Percentiles rank a stretch among this genome's conserved stretches.
Conservation (phyloP, 345 rosid genomes). For the Eucalyptus cloeziana region DNA sequence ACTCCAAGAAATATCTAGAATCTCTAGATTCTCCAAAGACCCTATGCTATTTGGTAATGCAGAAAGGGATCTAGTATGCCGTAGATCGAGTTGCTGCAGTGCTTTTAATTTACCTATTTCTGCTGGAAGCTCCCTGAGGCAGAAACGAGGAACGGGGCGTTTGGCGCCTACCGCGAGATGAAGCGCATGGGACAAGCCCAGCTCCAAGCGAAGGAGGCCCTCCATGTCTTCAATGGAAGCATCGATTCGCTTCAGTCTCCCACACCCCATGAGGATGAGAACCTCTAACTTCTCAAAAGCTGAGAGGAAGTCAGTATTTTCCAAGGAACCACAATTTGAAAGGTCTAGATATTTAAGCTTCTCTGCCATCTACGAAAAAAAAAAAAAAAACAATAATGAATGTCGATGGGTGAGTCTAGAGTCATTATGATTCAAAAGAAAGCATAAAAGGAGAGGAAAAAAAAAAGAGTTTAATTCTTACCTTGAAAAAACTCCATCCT, state of each 20-base stretch:
- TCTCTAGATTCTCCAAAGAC: neutral
- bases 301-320: neutral
- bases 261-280: fast-evolving
- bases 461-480: neutral
- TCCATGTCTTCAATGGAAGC: neutral
- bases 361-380: neutral
- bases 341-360: neutral
- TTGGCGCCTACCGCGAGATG: too few relatives aligned
- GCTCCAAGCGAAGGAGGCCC: neutral
- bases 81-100: fast-evolving
- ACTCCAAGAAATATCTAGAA: fast-evolving
- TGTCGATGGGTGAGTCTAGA: neutral
- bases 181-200: fast-evolving
- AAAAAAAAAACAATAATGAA: neutral
- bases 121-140: neutral
- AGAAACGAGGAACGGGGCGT: too few relatives aligned
- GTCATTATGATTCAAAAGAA: neutral
- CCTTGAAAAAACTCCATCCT: neutral
- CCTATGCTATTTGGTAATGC: neutral
- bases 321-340: fast-evolving
- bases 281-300: neutral
- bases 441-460: neutral
- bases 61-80: fast-evolving
- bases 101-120: neutral
- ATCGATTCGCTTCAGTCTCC: fast-evolving